Evolutionary conservation across 1,284 basidiomycete genomes (phyloP).

Genomic region (Puccinia horiana): DNA sequence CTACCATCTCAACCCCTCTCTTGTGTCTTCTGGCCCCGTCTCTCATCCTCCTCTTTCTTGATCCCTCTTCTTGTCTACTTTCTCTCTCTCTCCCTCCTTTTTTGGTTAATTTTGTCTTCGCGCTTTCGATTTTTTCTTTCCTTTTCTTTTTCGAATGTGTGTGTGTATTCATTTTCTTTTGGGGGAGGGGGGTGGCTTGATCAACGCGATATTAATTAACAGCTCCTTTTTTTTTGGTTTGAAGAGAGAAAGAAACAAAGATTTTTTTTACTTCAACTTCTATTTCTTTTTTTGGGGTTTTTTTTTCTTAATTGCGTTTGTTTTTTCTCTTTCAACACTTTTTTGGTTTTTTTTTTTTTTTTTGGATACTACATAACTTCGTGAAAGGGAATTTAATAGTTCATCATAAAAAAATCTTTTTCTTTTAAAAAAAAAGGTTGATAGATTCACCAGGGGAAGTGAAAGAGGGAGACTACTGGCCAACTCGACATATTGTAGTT

Average conservation of each 20-base stretch:
- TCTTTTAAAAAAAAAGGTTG: too few species aligned
- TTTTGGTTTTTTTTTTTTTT: neutral
- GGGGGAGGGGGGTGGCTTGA: neutral
- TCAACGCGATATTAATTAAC: too few species aligned
- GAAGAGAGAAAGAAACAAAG: neutral
- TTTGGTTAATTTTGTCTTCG: too few species aligned
- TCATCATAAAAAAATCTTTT: too few species aligned
- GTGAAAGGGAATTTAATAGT: too few species aligned
- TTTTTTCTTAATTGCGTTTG: neutral
- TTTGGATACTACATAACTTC: neutral
- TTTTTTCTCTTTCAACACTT: neutral
- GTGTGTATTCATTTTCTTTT: neutral
- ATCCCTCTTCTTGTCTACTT: neutral
- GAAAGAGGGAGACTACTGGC: too few species aligned
- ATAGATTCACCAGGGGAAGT: too few species aligned
- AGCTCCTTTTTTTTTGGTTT: neutral
- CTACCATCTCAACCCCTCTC: neutral
- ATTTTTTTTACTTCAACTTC: neutral
- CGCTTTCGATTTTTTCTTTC: too few species aligned
- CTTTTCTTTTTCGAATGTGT: neutral
- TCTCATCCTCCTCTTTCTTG: neutral
- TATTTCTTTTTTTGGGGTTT: neutral
- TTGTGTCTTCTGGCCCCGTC: too few species aligned
- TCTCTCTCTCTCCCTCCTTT: constrained; percentile 5
- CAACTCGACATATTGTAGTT: too few species aligned